Conservation (phyloP, 352 stramenopile genomes). For the Phytophthora nicotianae region DNA sequence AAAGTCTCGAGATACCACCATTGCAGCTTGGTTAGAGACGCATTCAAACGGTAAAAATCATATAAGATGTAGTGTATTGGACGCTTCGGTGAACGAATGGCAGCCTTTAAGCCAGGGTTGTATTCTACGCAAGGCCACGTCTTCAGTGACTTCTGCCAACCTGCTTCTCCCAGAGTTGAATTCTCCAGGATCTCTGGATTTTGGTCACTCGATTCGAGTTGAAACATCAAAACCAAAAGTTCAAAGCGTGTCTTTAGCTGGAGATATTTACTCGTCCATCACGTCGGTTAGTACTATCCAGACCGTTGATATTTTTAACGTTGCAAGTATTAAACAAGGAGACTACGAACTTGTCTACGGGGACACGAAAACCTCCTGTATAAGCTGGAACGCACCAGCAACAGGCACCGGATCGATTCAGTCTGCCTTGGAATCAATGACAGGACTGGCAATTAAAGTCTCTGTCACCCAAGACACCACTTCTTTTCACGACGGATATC, state of each 20-base stretch:
- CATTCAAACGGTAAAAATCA: slow-evolving; percentile 42
- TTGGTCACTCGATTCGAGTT: slow-evolving; percentile 50
- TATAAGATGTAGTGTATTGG: slow-evolving; percentile 37
- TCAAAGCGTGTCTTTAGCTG: slow-evolving; percentile 38
- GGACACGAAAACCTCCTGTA: slow-evolving; percentile 42
- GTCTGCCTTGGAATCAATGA: slow-evolving; percentile 47
- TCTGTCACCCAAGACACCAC: slow-evolving; percentile 39
- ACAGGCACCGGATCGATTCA: slow-evolving; percentile 41
- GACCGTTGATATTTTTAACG: slow-evolving; percentile 66
- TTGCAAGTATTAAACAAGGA: slow-evolving; percentile 47
- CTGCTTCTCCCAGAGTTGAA: slow-evolving; percentile 57
- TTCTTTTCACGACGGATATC: slow-evolving; percentile 55
- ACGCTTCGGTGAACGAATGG: slow-evolving; percentile 34
- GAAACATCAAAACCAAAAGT: slow-evolving; percentile 57
- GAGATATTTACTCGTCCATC: slow-evolving; percentile 42
- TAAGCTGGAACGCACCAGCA: slow-evolving; percentile 57
- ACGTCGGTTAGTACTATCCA: slow-evolving; percentile 46
- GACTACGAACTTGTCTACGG: slow-evolving; percentile 65
- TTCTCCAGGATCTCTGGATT: slow-evolving; percentile 57
- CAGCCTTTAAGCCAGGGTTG: slow-evolving; percentile 58
- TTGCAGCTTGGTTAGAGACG: slow-evolving; percentile 53
- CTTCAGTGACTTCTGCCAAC: slow-evolving; percentile 37
- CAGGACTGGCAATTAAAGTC: slow-evolving; percentile 43
- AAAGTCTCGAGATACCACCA: slow-evolving; percentile 21
- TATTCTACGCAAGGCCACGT: slow-evolving; percentile 46